Evolutionary conservation across 257 asterid genomes (phyloP).

Genomic region (Craterostigma plantagineum): DNA sequence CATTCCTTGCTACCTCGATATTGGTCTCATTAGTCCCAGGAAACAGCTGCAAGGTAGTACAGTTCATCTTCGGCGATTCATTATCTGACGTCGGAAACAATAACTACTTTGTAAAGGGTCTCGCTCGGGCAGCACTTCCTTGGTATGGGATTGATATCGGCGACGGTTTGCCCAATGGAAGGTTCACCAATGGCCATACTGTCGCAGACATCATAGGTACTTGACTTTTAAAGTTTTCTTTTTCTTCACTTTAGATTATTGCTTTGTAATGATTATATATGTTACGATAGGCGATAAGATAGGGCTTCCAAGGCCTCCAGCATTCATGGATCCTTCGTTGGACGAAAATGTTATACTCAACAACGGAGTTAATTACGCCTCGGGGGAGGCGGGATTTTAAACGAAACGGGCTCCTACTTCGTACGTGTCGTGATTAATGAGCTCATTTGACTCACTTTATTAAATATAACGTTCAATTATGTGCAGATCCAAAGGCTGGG

Average conservation of each 20-base stretch:
- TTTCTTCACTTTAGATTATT: not conserved
- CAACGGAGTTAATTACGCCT: conserved; percentile 76
- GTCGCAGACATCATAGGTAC: conserved; percentile 94
- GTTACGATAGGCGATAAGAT: conserved; percentile 65
- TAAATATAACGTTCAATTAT: too few species aligned
- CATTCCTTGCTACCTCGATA: not conserved
- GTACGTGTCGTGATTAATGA: too few species aligned
- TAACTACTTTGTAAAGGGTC: conserved; percentile 44
- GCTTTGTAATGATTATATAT: not conserved
- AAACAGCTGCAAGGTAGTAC: conserved; percentile 48
- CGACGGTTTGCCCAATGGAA: conserved; percentile 73
- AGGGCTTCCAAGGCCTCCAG: conserved; percentile 90
- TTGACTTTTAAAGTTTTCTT: too few species aligned
- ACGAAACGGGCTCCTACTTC: conserved; percentile 61
- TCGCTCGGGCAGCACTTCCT: conserved; percentile 66
- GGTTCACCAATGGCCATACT: conserved; percentile 75
- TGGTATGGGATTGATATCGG: conserved; percentile 85
- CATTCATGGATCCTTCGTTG: conserved; percentile 52
- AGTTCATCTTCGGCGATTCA: conserved; percentile 86
- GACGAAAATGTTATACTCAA: conserved; percentile 43
- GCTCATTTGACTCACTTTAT: too few species aligned
- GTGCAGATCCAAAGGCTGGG: conserved; percentile 58
- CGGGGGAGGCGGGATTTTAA: conserved; percentile 92
- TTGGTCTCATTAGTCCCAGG: conserved; percentile 11
- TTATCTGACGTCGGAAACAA: conserved; percentile 91